Evolutionary conservation across 192 early-diverging fungal species (phyloP), one percentile per base, ranked within the genome.

Genomic region (Backusella psychrophila): DNA sequence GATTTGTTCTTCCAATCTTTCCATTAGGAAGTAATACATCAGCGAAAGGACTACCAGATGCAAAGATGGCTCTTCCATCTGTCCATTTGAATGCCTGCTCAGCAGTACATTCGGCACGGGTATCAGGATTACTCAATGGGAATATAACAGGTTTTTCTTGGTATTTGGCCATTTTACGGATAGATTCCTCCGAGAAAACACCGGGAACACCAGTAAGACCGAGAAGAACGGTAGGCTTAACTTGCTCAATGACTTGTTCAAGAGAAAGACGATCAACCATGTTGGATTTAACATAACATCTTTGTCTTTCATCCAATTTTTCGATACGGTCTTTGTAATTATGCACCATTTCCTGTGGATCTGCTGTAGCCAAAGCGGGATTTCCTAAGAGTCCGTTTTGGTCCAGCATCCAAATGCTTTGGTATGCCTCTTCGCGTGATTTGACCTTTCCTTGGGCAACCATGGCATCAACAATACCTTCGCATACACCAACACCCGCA

Each of bases 51-150:
- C 79, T 81, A 52, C 87, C 87, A 23, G 85, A 84, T 41, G 87
- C 87, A 76, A 86, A 89, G 34, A 89, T 86, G 23, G 83, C 83
- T 33, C 80, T 80, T 35, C 87, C 86, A 49, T 89, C 80, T 2
- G 87, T 84, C 86, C 85, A 87, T n/a, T 82, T 69, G 72, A 85
- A 85, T 21, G 87, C 87, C 74, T 87, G 68, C 77, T 89, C 87
- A 34, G 86, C 86, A 29, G 87, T 83, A 65, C 87, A 89, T 69
- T 89, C 87, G 6, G 87, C 82, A 59, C 83, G 82, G 7, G 78
- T 82, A 49, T 83, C 84, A 23, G 87, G 87, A 52, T 89, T 89
- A 21, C 81, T 83, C 19, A 89, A 76, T 14, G 87, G 85, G 79
- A 89, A 87, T 17, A 89, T 78, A 34, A 81, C 71, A 23, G 87